A percentile compares a stretch with the other conserved stretches of the same genome.
phyloP scores from a whole-genome alignment of 1,139 yeast species.

The Zygoascus hellenicus region DNA sequence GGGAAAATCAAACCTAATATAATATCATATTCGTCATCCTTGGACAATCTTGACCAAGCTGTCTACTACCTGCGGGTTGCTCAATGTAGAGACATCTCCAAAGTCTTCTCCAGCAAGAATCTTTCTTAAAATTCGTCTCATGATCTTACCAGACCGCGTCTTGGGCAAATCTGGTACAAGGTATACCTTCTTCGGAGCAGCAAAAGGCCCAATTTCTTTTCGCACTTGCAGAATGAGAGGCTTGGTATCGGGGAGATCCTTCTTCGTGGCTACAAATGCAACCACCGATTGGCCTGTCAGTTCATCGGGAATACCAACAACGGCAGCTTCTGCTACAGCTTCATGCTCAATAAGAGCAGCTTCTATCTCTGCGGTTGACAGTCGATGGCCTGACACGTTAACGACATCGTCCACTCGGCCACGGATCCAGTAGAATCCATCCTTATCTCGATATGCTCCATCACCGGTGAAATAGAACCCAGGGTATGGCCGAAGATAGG shows the following conservation, averaged over 20 bases:
- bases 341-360: slow-evolving; percentile 78
- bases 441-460: slow-evolving; percentile 96
- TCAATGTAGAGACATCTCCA: slow-evolving; percentile 87
- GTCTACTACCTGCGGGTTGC: slow-evolving; percentile 81
- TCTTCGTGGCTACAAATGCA: slow-evolving; percentile 84
- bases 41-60: slow-evolving; percentile 49
- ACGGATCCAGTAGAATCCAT: slow-evolving; percentile 95
- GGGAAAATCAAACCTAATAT: not conserved
- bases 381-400: slow-evolving; percentile 92
- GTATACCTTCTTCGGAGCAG: slow-evolving; percentile 89
- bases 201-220: slow-evolving; percentile 94
- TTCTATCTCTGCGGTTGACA: slow-evolving; percentile 95
- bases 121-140: slow-evolving; percentile 96
- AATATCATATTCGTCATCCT: slow-evolving; percentile 6
- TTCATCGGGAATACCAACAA: slow-evolving; percentile 90
- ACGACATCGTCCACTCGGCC: slow-evolving; percentile 98
- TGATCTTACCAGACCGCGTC: slow-evolving; percentile 96
- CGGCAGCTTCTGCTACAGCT: slow-evolving; percentile 87
- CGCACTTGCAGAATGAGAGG: slow-evolving; percentile 81
- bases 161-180: slow-evolving; percentile 89
- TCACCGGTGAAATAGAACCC: slow-evolving; percentile 97
- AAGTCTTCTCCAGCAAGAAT: slow-evolving; percentile 80
- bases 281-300: slow-evolving; percentile 95
- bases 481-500: slow-evolving; percentile 91
- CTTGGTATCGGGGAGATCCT: slow-evolving; percentile 56